Conservation (phyloP, 352 stramenopile species). For the Phytopythium oedochilum region DNA sequence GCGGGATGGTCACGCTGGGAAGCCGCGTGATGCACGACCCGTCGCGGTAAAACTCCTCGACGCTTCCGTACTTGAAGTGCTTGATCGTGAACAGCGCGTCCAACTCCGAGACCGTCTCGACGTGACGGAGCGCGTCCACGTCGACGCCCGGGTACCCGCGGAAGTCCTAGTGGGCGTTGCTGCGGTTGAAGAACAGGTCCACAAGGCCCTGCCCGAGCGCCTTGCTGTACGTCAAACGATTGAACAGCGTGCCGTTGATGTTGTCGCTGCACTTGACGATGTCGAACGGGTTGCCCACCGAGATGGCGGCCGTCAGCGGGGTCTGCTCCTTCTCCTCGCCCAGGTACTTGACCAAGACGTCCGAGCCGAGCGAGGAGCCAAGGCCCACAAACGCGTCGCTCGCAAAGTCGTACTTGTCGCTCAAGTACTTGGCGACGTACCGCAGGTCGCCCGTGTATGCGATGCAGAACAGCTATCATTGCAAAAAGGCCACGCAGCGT, state of each 20-base stretch:
- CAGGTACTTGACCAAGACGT: constrained; percentile 74
- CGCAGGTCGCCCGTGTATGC: constrained; percentile 70
- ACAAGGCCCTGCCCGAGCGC: constrained; percentile 42
- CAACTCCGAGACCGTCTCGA: constrained; percentile 46
- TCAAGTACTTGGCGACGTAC: constrained; percentile 30
- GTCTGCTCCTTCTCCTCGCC: constrained; percentile 39
- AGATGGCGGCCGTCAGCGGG: constrained; percentile 42
- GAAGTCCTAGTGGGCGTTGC: constrained; percentile 63
- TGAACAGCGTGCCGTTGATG: constrained; percentile 36
- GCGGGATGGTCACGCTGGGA: constrained; percentile 28
- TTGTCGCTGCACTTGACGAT: constrained; percentile 43
- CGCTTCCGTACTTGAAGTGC: constrained; percentile 42
- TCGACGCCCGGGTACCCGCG: constrained; percentile 35
- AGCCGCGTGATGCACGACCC: constrained; percentile 30
- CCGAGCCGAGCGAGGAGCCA: constrained; percentile 70
- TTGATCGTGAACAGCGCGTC: constrained; percentile 60
- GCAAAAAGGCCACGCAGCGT: neutral
- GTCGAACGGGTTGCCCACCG: constrained; percentile 68
- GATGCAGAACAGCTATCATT: constrained; percentile 49
- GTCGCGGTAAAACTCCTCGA: constrained; percentile 40
- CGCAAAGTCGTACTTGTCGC: constrained; percentile 34
- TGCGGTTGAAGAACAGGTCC: constrained; percentile 55
- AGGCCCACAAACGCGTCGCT: constrained; percentile 36
- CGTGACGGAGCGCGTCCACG: constrained; percentile 27
- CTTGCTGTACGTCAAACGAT: constrained; percentile 52